Evolutionary conservation across 192 early-diverging fungal genomes (phyloP), one percentile per base, ranked within the genome.

Genomic region (Backusella sp.): DNA sequence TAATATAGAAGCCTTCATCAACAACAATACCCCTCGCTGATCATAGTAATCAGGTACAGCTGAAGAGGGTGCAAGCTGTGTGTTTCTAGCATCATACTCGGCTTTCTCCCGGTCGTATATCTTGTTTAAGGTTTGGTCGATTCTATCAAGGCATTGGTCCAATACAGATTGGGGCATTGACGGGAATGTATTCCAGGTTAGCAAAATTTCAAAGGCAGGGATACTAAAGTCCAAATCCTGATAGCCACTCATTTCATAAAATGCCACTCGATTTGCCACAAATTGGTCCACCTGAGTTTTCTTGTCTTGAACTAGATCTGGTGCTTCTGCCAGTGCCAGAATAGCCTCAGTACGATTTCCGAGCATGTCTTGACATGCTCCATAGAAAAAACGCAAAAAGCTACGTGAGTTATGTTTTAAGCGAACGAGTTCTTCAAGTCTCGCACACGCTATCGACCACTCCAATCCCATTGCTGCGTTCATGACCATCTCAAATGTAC

Each of bases 341-440:
- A 95, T 88, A 0, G 94, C 94, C 73, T 94, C 92, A n/a, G 87
- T 87, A n/a, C 88, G 91, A 41, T 92, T 87, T 4, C 93, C 93
- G 4, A 84, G 76, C 42, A 86, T 86, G 35, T 86, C 86, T 30
- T 85, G 37, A 30, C 82, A 81, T 2, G 85, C 80, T 0, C 84
- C 88, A 36, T 83, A 79, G 67, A 86, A 84, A 53, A 85, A 89
- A 4, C 79, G 76, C 59, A 85, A 78, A 49, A 89, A 86, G 1
- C 79, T 85, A 17, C 79, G 84, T 1, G 85, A 86, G 79, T 79
- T 82, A 39, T 86, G 83, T 35, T 83, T 80, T 37, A 83, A 79
- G 5, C 75, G 70, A 42, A 72, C 66, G 1, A 77, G 44, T 21
- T 74, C 42, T 15, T 52, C 26, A 7, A 74, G 28, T 23, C 28